Conservation (phyloP, 805 yeast species). For the Candida gorgasii region DNA sequence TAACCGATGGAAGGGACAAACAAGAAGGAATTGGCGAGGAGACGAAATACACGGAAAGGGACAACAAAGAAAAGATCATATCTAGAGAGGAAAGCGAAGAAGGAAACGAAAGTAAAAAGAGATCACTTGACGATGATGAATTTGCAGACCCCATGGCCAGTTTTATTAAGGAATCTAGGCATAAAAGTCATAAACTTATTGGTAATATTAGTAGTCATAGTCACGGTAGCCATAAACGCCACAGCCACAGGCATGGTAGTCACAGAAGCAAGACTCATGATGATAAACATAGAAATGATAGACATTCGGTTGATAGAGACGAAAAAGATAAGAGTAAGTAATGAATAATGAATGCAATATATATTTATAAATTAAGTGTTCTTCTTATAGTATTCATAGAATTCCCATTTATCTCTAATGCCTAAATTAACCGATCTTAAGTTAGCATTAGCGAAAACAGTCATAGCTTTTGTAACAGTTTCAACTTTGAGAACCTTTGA, state of each 20-base stretch:
- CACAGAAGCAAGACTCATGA: conserved; percentile 1
- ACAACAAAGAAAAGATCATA: background rate
- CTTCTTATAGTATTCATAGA: conserved; percentile 22
- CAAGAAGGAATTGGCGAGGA: background rate
- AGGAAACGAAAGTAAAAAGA: conserved; percentile 7
- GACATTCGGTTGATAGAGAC: conserved; percentile 3
- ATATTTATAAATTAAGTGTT: conserved; percentile 3
- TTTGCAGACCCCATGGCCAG: conserved; percentile 36
- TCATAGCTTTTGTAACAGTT: conserved; percentile 17
- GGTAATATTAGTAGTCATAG: conserved; percentile 19
- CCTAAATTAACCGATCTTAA: conserved; percentile 34
- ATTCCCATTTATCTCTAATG: conserved; percentile 29
- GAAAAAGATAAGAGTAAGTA: background rate
- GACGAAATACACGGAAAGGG: background rate
- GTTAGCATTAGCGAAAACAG: conserved; percentile 33
- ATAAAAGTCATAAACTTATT: conserved; percentile 9
- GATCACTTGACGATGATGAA: conserved; percentile 23
- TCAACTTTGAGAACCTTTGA: conserved; percentile 28
- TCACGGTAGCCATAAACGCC: background rate
- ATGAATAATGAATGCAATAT: conserved; percentile 3
- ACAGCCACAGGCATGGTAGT: conserved; percentile 4
- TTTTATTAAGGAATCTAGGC: conserved; percentile 8
- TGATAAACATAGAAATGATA: conserved; percentile 20
- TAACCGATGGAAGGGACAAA: background rate
- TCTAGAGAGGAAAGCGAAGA: conserved; percentile 1